Evolutionary conservation across 106 monocot species (phyloP).

Genomic region (Vanilla planifolia): DNA sequence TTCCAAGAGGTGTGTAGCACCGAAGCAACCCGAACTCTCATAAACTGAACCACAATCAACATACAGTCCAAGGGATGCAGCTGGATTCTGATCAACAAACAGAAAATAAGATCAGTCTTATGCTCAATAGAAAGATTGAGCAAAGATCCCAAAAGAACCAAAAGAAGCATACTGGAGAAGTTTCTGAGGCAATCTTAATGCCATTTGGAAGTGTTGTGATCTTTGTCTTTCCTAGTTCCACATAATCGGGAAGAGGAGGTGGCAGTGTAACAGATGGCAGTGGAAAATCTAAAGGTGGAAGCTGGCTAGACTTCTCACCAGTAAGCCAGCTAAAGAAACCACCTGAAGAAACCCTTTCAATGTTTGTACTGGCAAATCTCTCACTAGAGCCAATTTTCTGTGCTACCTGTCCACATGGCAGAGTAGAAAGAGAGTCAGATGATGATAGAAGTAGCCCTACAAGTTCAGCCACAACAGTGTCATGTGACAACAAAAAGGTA

Average conservation of each 20-base stretch:
- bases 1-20: conserved; percentile 69
- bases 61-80: conserved; percentile 71
- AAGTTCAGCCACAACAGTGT: not conserved
- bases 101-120: conserved; percentile 2
- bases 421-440: not conserved
- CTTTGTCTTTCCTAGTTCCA: conserved; percentile 63
- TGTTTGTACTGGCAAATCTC: conserved; percentile 63
- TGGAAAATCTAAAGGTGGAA: conserved; percentile 63
- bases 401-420: not conserved
- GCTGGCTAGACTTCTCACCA: conserved; percentile 32
- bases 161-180: conserved; percentile 44
- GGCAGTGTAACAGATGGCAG: conserved; percentile 51
- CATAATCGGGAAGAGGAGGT: conserved; percentile 61
- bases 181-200: conserved; percentile 79
- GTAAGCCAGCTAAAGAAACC: conserved; percentile 75
- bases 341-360: conserved; percentile 53
- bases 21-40: conserved; percentile 61
- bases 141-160: not conserved
- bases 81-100: conserved; percentile 39
- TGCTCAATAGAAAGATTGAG: not conserved
- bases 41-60: conserved; percentile 87
- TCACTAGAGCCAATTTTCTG: conserved; percentile 6
- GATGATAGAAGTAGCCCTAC: not conserved
- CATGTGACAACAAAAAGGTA: not conserved
- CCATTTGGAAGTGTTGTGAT: conserved; percentile 78